Base-by-base conservation (phyloP, 2,329 filamentous ascomycete species). In the Sporothrix pallida region DNA sequence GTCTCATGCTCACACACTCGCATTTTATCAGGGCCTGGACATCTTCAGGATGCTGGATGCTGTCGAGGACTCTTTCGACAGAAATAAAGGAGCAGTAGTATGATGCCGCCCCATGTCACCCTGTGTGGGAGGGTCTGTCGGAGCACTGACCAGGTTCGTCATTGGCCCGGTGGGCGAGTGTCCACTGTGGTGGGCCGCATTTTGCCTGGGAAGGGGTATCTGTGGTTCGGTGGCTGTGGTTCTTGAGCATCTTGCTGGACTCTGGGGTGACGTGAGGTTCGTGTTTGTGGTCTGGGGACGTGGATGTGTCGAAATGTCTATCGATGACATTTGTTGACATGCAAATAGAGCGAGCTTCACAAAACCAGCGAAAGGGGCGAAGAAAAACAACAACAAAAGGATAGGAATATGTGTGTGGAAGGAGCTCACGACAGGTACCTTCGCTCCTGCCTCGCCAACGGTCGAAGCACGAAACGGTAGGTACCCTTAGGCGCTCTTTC, bases 111-210 rank as follows among this genome's bases (percentile, higher is more conserved):
- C 62, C 62, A 67, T 67, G 62, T 67, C 20, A 67, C 62, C 37
- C 62, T 67, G 0, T 67, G 42, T 67, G 42, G 42, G 50, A 60
- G 52, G n/a, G 52, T 17, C 42, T 48, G 17, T 70, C 69, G 69
- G 54, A 71, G 69, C 56, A 71, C 69, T 71, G 69, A 71, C 69
- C 69, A 71, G 54, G 69, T 71, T 71, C 69, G 54, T 71, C 69
- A 62, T 62, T 71, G 37, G 69, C 31, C 69, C 68, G 26, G 69
- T 20, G n/a, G 52, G 48, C 67, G 17, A n/a, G 23, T 37, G 48
- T 56, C 68, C 52, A 17, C 56, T 46, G 65, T 58, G 52, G 52
- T 58, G 68, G n/a, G 37, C 37, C 31, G 6, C 31, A n/a, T 10
- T 37, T 37, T n/a, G 17, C 23, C 13, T 60, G 26, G 56, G 56